phyloP scores from a whole-genome alignment of 2,329 filamentous ascomycete genomes.

The Rhynchosporium graminicola region DNA sequence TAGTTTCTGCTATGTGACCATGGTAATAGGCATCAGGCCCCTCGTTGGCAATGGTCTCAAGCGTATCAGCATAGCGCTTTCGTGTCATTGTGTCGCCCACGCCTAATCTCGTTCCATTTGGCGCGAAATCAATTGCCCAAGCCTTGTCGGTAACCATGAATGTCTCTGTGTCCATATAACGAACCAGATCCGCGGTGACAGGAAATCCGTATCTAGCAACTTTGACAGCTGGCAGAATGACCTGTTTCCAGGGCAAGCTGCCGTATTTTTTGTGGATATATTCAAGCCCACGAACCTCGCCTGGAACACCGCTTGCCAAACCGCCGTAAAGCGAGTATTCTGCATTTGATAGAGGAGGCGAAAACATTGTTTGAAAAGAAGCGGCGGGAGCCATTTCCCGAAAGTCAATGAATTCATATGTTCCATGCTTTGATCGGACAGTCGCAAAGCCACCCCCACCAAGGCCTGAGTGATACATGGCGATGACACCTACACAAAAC shows the following conservation, averaged over 20 bases:
- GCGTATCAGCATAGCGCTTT: conserved; percentile 76
- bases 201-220: conserved; percentile 61
- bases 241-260: conserved; percentile 52
- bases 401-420: conserved; percentile 69
- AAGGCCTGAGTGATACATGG: conserved; percentile 60
- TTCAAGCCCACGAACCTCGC: conserved; percentile 47
- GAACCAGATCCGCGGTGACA: conserved; percentile 62
- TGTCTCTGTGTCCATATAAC: conserved; percentile 52
- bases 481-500: conserved; percentile 55
- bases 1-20: conserved; percentile 71
- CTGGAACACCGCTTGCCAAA: conserved; percentile 56
- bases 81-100: conserved; percentile 79
- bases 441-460: conserved; percentile 70
- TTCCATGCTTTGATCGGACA: conserved; percentile 58
- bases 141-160: conserved; percentile 56
- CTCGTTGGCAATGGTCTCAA: conserved; percentile 72
- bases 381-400: conserved; percentile 68
- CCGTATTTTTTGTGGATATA: conserved; percentile 50
- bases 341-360: conserved; percentile 49
- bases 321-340: conserved; percentile 57
- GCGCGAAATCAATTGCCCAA: conserved; percentile 88
- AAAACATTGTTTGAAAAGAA: conserved; percentile 62
- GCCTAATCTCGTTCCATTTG: conserved; percentile 70
- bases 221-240: conserved; percentile 60
- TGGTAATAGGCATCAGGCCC: conserved; percentile 76